Base-by-base conservation (phyloP, 116 monocot genomes). In the Papilionanthe hybrid region DNA sequence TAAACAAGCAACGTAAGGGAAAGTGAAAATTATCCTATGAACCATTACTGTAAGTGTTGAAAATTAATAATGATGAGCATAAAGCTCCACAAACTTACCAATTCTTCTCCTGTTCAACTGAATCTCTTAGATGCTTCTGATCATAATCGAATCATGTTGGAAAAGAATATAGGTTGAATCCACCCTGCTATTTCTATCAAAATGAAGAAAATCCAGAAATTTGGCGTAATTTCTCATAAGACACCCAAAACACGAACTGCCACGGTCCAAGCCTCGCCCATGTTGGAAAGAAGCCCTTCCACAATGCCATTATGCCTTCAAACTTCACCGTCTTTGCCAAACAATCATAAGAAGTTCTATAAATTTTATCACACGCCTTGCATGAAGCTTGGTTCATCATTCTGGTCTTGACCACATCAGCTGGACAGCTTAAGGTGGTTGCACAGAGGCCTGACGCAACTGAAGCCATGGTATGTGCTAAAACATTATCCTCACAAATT, bases 161-260 rank as follows among this genome's bases (percentile, higher is more conserved):
- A 30, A 32, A 68, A 12, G 30, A 68, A 37, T 37, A 30, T 68
- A 68, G 68, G 27, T 30, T 17, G 11, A 69, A 78, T 18, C 56
- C 19, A 15, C 55, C 32, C 4, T 9, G 42, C 4, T 9, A 22
- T 20, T 13, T 18, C n/a, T 48, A 41, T 78, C 28, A 96, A 66
- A 96, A 96, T 42, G 96, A 89, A 55, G 93, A 83, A 78, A 96
- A 84, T 57, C 96, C 96, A 77, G 83, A 81, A 37, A 47, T 76
- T 66, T 79, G 73, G 13, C 96, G 84, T 25, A 93, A 72, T 77
- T 79, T 87, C 83, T 96, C 96, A 73, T 93, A 96, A 29, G 93
- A 90, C 83, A 96, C 93, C 93, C 93, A 93, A 83, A 96, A 96
- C 4, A 93, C 87, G 85, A 93, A 96, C 68, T 96, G 96, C 96